Evolutionary conservation across 176 grass and related monocot species (phyloP), one percentile per base, ranked within the genome.

Genomic region (Musa itinerans): DNA sequence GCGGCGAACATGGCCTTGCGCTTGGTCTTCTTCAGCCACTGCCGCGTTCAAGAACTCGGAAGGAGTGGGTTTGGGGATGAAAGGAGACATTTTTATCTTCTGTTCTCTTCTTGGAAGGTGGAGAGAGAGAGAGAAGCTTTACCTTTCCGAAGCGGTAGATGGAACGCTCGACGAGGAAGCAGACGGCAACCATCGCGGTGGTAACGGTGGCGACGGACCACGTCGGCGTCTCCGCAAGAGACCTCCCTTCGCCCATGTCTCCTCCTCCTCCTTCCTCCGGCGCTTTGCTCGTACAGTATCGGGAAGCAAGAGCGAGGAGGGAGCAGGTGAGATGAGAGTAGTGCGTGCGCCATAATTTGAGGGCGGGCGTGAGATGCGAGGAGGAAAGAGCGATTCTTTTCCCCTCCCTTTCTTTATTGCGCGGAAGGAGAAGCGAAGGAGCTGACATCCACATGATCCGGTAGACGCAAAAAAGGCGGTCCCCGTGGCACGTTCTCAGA

Each of bases 161-260:
- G 54, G 88, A 78, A 67, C 94, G 94, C 85, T 97, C 88, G 29
- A 97, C 82, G 78, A 97, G 79, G 86, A 97, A 97, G 84, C 94
- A 97, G 13, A 89, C 84, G 68, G 86, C 90, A 68, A 93, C 90
- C 88, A 97, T 87, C 84, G 79, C 83, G 65, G 90, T 97, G 78
- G 90, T 97, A 68, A 97, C 86, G 56, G 94, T 98, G 50, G 94
- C 94, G 61, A 98, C 94, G 26, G 90, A 98, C 94, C 94, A 98
- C 19, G 94, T 98, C 64, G 94, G 94, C 65, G 94, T 98, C 88
- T 98, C 94, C 71, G 90, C 94, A 82, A 98, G 90, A 61, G 94
- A 93, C 80, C 94, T 65, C 61, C 87, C 86, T 53, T 57, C 85
- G 27, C 74, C 86, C 82, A 21, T 84, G 26, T 48, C 48, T 13